Percentiles rank a stretch among this genome's conserved stretches.
These are phyloP conservation scores for Chrysanthemum makinoi DNA, from an alignment of 129 eudicot genomes.

Conservation along the genomic window DNA sequence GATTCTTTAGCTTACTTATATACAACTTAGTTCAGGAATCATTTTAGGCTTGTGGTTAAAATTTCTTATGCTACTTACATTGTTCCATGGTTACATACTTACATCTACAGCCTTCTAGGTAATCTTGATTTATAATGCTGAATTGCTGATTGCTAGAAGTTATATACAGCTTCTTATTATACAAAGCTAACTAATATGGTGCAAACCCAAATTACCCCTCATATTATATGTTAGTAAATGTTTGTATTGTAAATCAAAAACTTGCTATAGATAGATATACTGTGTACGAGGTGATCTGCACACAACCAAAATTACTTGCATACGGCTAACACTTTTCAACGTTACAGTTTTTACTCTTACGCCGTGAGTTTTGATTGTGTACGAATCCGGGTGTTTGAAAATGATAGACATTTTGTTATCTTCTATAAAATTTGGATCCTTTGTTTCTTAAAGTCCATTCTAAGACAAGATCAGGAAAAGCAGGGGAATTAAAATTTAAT, in stretches of 20 bases:
- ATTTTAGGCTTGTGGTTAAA: not conserved
- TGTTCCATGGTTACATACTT: slow-evolving; percentile 8
- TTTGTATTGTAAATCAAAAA: no score
- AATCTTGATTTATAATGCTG: no score
- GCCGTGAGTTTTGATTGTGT: not conserved
- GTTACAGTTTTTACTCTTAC: not conserved
- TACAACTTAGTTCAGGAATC: not conserved
- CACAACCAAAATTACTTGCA: not conserved
- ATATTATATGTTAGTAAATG: no score
- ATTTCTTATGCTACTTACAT: not conserved
- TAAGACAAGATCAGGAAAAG: slow-evolving; percentile 51
- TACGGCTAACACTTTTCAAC: not conserved
- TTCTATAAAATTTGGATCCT: slow-evolving; percentile 10
- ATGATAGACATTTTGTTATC: slow-evolving; percentile 8
- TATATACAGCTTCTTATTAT: no score
- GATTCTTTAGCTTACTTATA: not conserved
- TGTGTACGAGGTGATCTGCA: no score
- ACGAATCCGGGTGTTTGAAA: slow-evolving; percentile 19
- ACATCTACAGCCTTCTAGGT: not conserved
- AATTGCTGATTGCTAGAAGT: no score
- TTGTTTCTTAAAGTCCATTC: slow-evolving; percentile 15
- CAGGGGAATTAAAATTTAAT: slow-evolving; percentile 24
- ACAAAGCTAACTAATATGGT: no score
- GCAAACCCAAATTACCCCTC: no score
- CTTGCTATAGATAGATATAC: no score